Conservation (phyloP, 768 basidiomycete species). For the Kwoniella sp. region DNA sequence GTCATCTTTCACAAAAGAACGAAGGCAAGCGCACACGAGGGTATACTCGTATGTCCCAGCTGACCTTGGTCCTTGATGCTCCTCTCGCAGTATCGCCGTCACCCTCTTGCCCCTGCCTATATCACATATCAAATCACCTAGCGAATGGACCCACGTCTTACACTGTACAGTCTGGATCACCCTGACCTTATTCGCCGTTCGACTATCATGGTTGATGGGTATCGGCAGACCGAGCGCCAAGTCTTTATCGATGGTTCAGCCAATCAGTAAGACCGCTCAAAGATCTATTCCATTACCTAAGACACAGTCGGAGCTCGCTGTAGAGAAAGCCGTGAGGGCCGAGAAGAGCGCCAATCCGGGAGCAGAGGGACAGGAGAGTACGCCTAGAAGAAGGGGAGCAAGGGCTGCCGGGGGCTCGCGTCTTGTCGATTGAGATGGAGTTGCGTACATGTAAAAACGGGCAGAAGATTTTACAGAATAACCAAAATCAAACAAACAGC, state of each 20-base stretch:
- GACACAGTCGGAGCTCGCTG: constrained; percentile 8
- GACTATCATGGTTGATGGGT: constrained; percentile 14
- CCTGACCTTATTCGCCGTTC: constrained; percentile 35
- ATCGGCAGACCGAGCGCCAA: constrained; percentile 13
- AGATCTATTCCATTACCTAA: constrained; percentile 20
- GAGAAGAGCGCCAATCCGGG: not conserved
- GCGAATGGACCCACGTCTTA: constrained; percentile 45
- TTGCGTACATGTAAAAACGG: no score
- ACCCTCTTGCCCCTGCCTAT: constrained; percentile 48
- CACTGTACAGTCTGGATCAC: constrained; percentile 53
- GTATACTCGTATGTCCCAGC: no score
- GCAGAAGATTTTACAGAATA: no score
- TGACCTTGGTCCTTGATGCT: not conserved
- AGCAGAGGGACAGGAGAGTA: constrained; percentile 6
- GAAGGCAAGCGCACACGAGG: no score
- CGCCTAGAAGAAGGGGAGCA: not conserved
- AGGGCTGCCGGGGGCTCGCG: not conserved
- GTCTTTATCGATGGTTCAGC: constrained; percentile 4
- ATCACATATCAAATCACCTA: constrained; percentile 36
- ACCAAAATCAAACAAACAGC: no score
- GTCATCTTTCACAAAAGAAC: no score
- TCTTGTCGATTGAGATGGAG: not conserved
- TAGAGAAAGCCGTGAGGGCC: constrained; percentile 6
- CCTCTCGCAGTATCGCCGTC: constrained; percentile 32
- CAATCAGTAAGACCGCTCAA: constrained; percentile 5